Evolutionary conservation across 139 green algal species (phyloP), one percentile per base, ranked within the genome.

Genomic region (Eudorina sp.): DNA sequence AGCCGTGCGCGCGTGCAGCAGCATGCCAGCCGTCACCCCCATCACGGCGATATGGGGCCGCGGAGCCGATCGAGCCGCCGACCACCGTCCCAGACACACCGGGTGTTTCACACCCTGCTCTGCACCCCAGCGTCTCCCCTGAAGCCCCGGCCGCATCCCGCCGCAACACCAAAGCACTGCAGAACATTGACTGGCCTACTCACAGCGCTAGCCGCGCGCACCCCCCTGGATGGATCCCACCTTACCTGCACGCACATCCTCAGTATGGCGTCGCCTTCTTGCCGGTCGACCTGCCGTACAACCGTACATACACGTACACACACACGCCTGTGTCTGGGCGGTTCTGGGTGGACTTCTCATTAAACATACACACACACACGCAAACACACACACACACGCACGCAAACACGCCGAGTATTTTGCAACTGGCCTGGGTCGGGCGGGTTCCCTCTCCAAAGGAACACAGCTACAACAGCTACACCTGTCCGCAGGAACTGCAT

Each of bases 181-280:
- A 29, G 40, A 2, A 38, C 2, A 36, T 6, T 53, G 40, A 18
- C 2, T 25, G 41, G 23, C 40, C 1, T 41, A 78, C 16, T 11
- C 7, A 13, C 7, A 14, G 34, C 18, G 11, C 34, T n/a, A 29
- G 34, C 4, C 3, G 34, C 66, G 14, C 40, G 21, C 5, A 3
- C 4, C 70, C 21, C 18, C 21, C 7, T 48, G n/a, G n/a, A n/a
- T n/a, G n/a, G n/a, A n/a, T 18, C 7, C 3, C 27, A 7, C 8
- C 48, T n/a, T 64, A 95, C 93, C 90, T 94, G 88, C 25, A 21
- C 48, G 23, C 89, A 89, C 21, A 91, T 96, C 8, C 77, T 55
- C 78, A 98, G 84, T 76, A 96, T 93, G 13, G 84, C 75, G 36
- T 89, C 85, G 11, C 93, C 91, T 25, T 95, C 94, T 0, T 86